phyloP scores from a whole-genome alignment of 164 flowering plant species.

The Macadamia tetraphylla region DNA sequence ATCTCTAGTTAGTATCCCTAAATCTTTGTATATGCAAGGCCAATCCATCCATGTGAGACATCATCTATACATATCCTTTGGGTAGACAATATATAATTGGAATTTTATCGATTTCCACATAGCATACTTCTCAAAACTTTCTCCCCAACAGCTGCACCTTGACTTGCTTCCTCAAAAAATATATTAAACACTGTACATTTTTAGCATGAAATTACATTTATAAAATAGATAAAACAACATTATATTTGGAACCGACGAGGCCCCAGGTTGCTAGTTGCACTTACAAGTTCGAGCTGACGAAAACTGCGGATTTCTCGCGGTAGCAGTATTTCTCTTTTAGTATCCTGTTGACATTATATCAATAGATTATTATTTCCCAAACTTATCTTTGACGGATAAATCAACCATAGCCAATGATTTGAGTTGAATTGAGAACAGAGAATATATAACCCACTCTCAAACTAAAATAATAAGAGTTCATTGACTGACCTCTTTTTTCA shows the following conservation, averaged over 20 bases:
- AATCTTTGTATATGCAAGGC: too few species aligned
- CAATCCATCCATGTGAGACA: too few species aligned
- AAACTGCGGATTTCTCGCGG: slow-evolving; percentile 90
- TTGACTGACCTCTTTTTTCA: slow-evolving; percentile 71
- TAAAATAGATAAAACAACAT: not conserved
- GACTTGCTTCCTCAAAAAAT: too few species aligned
- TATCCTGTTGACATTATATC: slow-evolving; percentile 53
- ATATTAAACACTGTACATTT: too few species aligned
- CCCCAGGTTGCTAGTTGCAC: slow-evolving; percentile 15
- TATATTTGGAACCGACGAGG: not conserved
- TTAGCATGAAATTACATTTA: not conserved
- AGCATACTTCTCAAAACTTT: too few species aligned
- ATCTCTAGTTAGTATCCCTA: too few species aligned
- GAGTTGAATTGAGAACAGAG: not conserved
- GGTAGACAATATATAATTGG: too few species aligned
- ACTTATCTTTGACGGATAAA: not conserved
- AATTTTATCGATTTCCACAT: too few species aligned
- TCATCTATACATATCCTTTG: too few species aligned
- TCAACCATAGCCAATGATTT: not conserved
- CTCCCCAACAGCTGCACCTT: too few species aligned
- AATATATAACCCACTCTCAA: not conserved
- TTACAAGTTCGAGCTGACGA: slow-evolving; percentile 85
- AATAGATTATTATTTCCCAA: slow-evolving; percentile 10
- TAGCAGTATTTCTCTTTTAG: slow-evolving; percentile 51
- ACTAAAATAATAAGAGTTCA: slow-evolving; percentile 5